These are phyloP conservation scores for Euphorbia lathyris DNA, from an alignment of 345 rosid genomes.

Conservation along the genomic window DNA sequence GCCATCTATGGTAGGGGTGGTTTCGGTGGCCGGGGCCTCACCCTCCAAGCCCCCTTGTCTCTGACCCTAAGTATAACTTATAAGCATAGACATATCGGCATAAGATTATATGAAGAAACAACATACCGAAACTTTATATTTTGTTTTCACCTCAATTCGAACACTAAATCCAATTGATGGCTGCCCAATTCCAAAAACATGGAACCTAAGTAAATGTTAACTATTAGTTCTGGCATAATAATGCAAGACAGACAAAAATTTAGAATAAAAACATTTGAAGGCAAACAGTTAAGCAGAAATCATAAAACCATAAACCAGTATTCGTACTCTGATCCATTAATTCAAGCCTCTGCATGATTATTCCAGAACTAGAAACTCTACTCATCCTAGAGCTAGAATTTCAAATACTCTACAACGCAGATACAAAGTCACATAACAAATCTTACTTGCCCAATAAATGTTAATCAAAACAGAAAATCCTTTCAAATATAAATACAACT, in stretches of 20 bases:
- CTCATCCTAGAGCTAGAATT: not conserved
- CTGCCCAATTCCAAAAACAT: slow-evolving; percentile 84
- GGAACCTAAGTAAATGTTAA: slow-evolving; percentile 55
- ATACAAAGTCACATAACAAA: slow-evolving; percentile 4
- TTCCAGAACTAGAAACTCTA: not conserved
- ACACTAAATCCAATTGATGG: slow-evolving; percentile 73
- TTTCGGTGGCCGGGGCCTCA: too few relatives aligned
- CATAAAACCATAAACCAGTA: not conserved
- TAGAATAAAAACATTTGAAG: not conserved
- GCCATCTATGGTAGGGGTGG: too few relatives aligned
- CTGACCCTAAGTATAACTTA: too few relatives aligned
- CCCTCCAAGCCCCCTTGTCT: too few relatives aligned
- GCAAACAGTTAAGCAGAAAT: not conserved
- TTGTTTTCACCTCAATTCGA: slow-evolving; percentile 69
- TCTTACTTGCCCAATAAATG: not conserved
- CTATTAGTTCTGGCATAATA: slow-evolving; percentile 4
- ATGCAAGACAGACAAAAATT: slow-evolving; percentile 4
- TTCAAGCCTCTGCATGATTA: not conserved
- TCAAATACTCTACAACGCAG: not conserved
- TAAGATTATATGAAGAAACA: slow-evolving; percentile 5
- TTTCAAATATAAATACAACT: not conserved
- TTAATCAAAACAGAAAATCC: not conserved
- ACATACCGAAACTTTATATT: slow-evolving; percentile 72
- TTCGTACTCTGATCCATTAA: not conserved
- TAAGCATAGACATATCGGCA: not conserved